Evolutionary conservation across 345 rosid genomes (phyloP).

Genomic region (Gossypium arboreum): DNA sequence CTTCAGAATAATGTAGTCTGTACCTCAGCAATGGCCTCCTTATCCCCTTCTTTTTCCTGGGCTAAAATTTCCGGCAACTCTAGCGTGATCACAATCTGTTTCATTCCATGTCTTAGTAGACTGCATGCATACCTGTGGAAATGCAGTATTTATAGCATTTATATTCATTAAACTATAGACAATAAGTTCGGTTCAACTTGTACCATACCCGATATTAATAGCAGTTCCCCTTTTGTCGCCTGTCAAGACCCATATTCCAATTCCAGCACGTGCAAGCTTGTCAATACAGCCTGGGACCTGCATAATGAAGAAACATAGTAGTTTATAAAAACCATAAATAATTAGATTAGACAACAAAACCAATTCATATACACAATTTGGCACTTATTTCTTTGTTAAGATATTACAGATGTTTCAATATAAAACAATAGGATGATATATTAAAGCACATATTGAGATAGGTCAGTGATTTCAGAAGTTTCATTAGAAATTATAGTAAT

Average conservation of each 20-base stretch:
- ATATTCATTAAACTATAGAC: conserved; percentile 12
- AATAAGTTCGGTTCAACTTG: conserved; percentile 5
- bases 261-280: conserved; percentile 71
- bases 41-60: conserved; percentile 58
- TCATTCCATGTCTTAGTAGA: conserved; percentile 74
- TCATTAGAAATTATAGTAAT: background rate
- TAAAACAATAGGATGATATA: background rate
- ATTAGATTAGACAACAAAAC: conserved; percentile 1
- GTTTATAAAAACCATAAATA: conserved; percentile 4
- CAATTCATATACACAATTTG: background rate
- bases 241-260: conserved; percentile 84
- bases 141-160: conserved; percentile 7
- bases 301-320: conserved; percentile 6
- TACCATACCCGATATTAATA: conserved; percentile 75
- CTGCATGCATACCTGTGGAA: conserved; percentile 72
- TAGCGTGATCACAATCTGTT: conserved; percentile 53
- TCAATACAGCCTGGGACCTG: conserved; percentile 80
- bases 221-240: conserved; percentile 96
- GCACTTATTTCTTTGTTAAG: background rate
- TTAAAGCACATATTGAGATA: background rate
- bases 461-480: background rate
- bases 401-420: background rate
- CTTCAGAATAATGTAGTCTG: conserved; percentile 6
- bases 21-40: conserved; percentile 54
- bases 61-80: conserved; percentile 58